Evolutionary conservation across 768 basidiomycete genomes (phyloP).

Genomic region (Mycena vitilis): DNA sequence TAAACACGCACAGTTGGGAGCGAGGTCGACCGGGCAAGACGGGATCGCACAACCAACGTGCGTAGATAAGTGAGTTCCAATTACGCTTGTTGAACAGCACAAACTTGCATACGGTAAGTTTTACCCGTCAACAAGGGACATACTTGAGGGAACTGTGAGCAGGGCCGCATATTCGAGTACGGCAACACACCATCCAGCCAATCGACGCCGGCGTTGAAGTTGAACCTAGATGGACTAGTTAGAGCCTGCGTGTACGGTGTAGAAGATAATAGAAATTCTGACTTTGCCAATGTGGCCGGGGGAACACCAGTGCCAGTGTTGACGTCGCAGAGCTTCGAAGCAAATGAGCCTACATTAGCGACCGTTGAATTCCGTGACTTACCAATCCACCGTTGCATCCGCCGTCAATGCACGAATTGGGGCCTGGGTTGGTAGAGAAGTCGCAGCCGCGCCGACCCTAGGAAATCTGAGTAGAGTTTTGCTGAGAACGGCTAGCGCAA

Average conservation of each 20-base stretch:
- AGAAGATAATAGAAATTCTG: background rate
- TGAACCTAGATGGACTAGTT: constrained; percentile 25
- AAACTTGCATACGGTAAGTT: constrained; percentile 54
- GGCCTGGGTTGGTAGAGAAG: constrained; percentile 51
- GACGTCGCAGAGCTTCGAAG: constrained; percentile 27
- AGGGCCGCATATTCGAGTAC: background rate
- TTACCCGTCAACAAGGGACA: constrained; percentile 61
- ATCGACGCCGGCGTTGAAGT: background rate
- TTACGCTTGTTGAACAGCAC: background rate
- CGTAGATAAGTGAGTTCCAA: background rate
- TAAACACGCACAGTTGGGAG: constrained; percentile 47
- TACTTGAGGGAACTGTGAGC: constrained; percentile 37
- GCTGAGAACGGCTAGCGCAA: background rate
- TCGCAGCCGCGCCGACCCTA: constrained; percentile 58
- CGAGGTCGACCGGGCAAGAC: constrained; percentile 59
- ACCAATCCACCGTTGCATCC: constrained; percentile 63
- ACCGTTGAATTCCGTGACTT: constrained; percentile 38
- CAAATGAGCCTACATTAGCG: constrained; percentile 29
- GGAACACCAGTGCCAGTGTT: constrained; percentile 50
- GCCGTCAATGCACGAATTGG: constrained; percentile 57
- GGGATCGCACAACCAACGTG: constrained; percentile 50
- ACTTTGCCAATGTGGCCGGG: constrained; percentile 60
- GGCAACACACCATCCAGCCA: background rate
- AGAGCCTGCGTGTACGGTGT: too few species aligned
- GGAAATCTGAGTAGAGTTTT: background rate